Evolutionary conservation across 106 monocot genomes (phyloP).

Genomic region (Acanthochlamys bracteata): DNA sequence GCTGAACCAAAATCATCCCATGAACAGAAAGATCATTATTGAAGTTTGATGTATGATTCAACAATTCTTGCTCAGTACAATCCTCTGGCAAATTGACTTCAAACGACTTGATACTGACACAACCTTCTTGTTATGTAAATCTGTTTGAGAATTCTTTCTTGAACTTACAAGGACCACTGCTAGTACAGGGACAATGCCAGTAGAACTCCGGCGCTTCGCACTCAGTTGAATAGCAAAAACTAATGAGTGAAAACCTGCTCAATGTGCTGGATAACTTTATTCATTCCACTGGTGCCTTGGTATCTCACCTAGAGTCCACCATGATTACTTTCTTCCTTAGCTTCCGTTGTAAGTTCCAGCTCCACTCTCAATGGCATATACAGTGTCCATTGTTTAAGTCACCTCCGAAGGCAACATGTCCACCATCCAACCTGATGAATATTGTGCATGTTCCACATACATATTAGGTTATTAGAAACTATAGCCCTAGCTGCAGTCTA

Average conservation of each 20-base stretch:
- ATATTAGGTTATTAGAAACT: background rate
- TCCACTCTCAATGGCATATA: slow-evolving; percentile 83
- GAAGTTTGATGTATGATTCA: slow-evolving; percentile 58
- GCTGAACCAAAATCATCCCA: slow-evolving; percentile 93
- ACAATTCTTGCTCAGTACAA: slow-evolving; percentile 68
- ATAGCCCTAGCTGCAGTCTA: background rate
- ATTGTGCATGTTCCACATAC: background rate
- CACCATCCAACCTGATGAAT: slow-evolving; percentile 72
- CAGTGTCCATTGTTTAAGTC: slow-evolving; percentile 78
- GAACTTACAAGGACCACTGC: slow-evolving; percentile 87
- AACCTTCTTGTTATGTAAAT: slow-evolving; percentile 89
- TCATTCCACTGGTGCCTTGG: slow-evolving; percentile 46
- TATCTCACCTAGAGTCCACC: slow-evolving; percentile 79
- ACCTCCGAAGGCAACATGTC: slow-evolving; percentile 89
- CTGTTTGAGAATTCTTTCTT: slow-evolving; percentile 94
- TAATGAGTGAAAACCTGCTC: too few species aligned
- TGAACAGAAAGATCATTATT: slow-evolving; percentile 73
- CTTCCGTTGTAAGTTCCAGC: slow-evolving; percentile 88
- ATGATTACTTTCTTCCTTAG: slow-evolving; percentile 83
- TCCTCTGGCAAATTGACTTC: slow-evolving; percentile 85
- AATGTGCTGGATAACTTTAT: slow-evolving; percentile 11
- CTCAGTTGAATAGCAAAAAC: too few species aligned
- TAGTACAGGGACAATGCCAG: slow-evolving; percentile 65
- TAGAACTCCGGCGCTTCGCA: background rate
- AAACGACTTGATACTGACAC: slow-evolving; percentile 72